phyloP scores from a whole-genome alignment of 352 stramenopile genomes.

The Halophytophthora polymorphica region DNA sequence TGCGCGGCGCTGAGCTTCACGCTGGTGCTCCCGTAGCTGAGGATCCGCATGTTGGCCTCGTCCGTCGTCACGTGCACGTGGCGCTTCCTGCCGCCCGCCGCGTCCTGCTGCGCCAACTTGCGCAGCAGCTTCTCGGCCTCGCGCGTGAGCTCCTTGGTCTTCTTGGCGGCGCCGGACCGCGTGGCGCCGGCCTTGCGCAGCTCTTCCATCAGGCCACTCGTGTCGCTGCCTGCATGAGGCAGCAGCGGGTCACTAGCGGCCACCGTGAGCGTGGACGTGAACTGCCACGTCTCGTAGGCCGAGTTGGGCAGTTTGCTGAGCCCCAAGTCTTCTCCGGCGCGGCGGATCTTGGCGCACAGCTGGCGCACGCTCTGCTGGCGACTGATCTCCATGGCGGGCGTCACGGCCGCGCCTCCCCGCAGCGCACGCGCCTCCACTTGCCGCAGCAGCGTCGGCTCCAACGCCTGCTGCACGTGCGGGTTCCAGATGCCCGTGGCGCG shows the following conservation, averaged over 20 bases:
- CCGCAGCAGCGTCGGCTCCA: slow-evolving; percentile 16
- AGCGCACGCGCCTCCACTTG: slow-evolving; percentile 9
- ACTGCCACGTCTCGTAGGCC: slow-evolving; percentile 85
- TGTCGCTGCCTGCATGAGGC: slow-evolving; percentile 65
- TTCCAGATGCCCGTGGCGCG: slow-evolving; percentile 46
- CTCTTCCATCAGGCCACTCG: slow-evolving; percentile 68
- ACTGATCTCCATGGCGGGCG: slow-evolving; percentile 58
- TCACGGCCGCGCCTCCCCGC: slow-evolving; percentile 14
- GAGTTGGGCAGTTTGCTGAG: slow-evolving; percentile 78
- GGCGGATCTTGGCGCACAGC: slow-evolving; percentile 67
- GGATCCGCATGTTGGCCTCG: slow-evolving; percentile 37
- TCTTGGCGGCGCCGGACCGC: slow-evolving; percentile 53
- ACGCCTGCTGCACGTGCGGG: slow-evolving; percentile 32
- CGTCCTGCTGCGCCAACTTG: slow-evolving; percentile 47
- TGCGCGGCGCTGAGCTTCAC: slow-evolving; percentile 84
- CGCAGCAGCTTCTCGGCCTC: slow-evolving; percentile 54
- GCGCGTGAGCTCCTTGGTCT: slow-evolving; percentile 57
- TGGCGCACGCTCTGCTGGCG: slow-evolving; percentile 64
- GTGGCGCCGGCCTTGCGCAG: slow-evolving; percentile 69
- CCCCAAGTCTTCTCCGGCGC: slow-evolving; percentile 66
- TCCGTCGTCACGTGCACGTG: slow-evolving; percentile 37
- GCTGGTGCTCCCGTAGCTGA: slow-evolving; percentile 62
- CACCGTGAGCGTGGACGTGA: slow-evolving; percentile 71
- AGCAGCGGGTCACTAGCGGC: slow-evolving; percentile 71
- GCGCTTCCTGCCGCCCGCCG: slow-evolving; percentile 38